These are phyloP conservation scores for Penicillium frequentans DNA, from an alignment of 2,329 filamentous ascomycete genomes.

Conservation along the genomic window DNA sequence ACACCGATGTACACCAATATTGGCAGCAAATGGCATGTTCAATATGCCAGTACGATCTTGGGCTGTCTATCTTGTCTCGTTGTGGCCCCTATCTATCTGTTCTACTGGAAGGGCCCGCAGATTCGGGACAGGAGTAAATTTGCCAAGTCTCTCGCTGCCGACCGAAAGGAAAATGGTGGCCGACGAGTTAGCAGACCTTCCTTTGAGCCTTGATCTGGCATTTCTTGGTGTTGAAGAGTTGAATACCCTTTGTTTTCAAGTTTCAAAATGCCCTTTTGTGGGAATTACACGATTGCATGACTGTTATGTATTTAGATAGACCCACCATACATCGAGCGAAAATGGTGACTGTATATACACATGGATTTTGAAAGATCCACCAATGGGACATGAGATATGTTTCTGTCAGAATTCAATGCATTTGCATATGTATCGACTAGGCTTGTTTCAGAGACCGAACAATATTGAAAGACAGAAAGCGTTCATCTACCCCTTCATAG, in stretches of 20 bases:
- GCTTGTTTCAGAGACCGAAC: too few species aligned
- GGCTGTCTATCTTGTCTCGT: conserved; percentile 60
- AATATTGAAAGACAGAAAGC: too few species aligned
- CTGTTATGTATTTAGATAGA: neutral
- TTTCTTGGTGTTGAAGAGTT: neutral
- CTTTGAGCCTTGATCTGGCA: neutral
- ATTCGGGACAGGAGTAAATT: conserved; percentile 61
- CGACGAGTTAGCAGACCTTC: conserved; percentile 27
- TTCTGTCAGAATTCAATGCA: too few species aligned
- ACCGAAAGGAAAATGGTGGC: conserved; percentile 22
- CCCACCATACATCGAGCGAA: neutral
- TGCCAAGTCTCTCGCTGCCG: conserved; percentile 54
- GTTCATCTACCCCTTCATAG: too few species aligned
- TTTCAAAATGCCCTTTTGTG: neutral
- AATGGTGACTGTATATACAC: neutral
- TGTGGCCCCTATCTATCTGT: conserved; percentile 60
- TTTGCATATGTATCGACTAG: too few species aligned
- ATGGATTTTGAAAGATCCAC: neutral
- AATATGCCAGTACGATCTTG: conserved; percentile 60
- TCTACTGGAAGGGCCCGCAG: conserved; percentile 61
- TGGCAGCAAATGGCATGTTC: conserved; percentile 51
- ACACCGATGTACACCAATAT: conserved; percentile 63
- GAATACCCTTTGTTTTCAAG: neutral
- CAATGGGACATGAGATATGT: too few species aligned
- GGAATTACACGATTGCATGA: neutral